A percentile compares a stretch with the other conserved stretches of the same genome.
phyloP scores from a whole-genome alignment of 768 basidiomycete genomes.

The Baorangia bicolor region DNA sequence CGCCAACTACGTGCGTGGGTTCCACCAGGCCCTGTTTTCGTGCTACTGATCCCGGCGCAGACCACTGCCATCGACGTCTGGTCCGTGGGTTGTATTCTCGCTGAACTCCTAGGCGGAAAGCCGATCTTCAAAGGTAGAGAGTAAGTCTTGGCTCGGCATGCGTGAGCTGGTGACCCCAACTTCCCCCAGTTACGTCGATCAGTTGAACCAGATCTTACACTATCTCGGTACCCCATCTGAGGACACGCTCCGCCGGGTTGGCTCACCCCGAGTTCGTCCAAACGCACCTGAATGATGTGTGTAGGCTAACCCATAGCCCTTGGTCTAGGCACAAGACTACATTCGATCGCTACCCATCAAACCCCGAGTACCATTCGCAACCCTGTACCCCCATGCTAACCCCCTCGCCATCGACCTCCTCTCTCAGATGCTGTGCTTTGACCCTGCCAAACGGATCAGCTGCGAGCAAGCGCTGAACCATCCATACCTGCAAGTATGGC shows the following conservation, averaged over 20 bases:
- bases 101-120: conserved; percentile 89
- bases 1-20: conserved; percentile 77
- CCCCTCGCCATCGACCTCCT: conserved; percentile 93
- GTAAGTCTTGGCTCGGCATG: conserved; percentile 44
- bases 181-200: conserved; percentile 84
- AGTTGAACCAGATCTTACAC: conserved; percentile 96
- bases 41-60: conserved; percentile 38
- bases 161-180: background rate
- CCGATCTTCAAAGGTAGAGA: conserved; percentile 98
- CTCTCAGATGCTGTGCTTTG: conserved; percentile 89
- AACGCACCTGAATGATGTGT: background rate
- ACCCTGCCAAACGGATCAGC: conserved; percentile 93
- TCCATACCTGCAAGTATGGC: conserved; percentile 96
- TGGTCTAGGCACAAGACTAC: conserved; percentile 86
- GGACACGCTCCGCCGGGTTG: conserved; percentile 93
- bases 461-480: conserved; percentile 95
- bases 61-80: conserved; percentile 93
- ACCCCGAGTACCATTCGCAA: conserved; percentile 88
- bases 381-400: conserved; percentile 92
- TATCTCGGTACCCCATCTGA: conserved; percentile 98
- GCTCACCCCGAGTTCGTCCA: conserved; percentile 79
- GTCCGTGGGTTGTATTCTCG: conserved; percentile 95
- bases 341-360: conserved; percentile 98
- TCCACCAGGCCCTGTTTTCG: background rate
- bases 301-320: conserved; percentile 2